phyloP scores from a whole-genome alignment of 495 filamentous ascomycete species.

The Talaromyces ruber region DNA sequence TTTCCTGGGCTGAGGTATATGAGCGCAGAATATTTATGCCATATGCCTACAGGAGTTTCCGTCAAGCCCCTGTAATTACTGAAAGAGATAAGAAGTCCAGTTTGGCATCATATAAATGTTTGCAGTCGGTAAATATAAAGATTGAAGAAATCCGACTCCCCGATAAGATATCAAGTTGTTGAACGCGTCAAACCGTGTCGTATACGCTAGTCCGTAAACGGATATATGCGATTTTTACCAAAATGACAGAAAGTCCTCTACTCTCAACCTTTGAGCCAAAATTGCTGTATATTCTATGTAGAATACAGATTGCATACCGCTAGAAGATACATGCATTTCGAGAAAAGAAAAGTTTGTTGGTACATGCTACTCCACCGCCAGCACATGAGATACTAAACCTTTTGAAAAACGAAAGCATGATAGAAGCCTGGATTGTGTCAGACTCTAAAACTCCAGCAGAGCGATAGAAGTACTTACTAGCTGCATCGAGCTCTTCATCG shows the following conservation, averaged over 20 bases:
- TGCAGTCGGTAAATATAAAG: neutral
- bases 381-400: conserved; percentile 46
- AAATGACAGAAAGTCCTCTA: neutral
- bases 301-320: neutral
- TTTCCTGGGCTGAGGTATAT: neutral
- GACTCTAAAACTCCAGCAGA: neutral
- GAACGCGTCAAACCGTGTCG: neutral
- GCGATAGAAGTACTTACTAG: conserved; percentile 37
- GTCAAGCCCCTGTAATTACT: neutral
- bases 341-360: neutral
- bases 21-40: neutral
- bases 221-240: neutral
- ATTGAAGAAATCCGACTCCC: neutral
- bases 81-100: neutral
- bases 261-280: neutral
- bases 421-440: conserved; percentile 54
- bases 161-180: neutral
- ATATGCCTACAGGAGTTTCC: neutral
- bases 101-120: neutral
- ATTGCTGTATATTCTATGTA: neutral
- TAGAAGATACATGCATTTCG: neutral
- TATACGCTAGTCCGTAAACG: conserved; percentile 1
- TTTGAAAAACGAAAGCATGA: conserved; percentile 89
- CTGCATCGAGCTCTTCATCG: conserved; percentile 81
- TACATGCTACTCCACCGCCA: neutral